A percentile compares a stretch with the other conserved stretches of the same genome.
These are phyloP conservation scores for Synchytrium microbalum DNA, from an alignment of 371 early-diverging fungal species.

Conservation along the genomic window DNA sequence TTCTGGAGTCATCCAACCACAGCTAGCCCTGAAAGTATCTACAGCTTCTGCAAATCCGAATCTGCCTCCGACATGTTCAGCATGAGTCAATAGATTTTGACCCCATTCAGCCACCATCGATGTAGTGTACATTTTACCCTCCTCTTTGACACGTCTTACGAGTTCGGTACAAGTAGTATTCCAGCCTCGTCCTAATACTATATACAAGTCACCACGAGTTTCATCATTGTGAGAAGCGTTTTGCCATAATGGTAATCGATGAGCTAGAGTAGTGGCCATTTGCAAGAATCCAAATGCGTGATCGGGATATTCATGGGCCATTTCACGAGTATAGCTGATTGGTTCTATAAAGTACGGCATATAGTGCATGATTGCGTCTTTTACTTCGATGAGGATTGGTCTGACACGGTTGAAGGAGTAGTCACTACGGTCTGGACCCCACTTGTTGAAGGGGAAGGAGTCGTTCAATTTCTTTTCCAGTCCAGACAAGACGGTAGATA, in stretches of 20 bases:
- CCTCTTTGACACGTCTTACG: conserved; percentile 53
- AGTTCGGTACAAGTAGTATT: conserved; percentile 63
- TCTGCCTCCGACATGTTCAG: conserved; percentile 15
- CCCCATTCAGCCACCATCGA: conserved; percentile 69
- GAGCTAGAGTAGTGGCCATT: conserved; percentile 48
- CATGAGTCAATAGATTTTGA: conserved; percentile 33
- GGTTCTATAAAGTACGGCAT: conserved; percentile 76
- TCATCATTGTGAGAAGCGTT: conserved; percentile 54
- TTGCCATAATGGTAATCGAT: conserved; percentile 80
- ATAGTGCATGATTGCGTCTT: conserved; percentile 73
- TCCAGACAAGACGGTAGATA: conserved; percentile 52
- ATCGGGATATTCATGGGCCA: conserved; percentile 57
- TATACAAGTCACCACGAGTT: conserved; percentile 56
- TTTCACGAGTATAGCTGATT: conserved; percentile 18
- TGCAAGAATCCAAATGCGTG: conserved; percentile 71
- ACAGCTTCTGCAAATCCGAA: conserved; percentile 28
- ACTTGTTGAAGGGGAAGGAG: conserved; percentile 72
- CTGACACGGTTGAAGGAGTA: conserved; percentile 85
- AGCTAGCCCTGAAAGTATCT: conserved; percentile 41
- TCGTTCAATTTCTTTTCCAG: conserved; percentile 63
- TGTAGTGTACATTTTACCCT: conserved; percentile 62
- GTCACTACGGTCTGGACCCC: conserved; percentile 63
- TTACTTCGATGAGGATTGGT: conserved; percentile 62
- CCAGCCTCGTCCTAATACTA: conserved; percentile 69
- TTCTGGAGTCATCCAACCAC: conserved; percentile 30